phyloP scores from a whole-genome alignment of 495 filamentous ascomycete species.

The Aspergillus biplanus region DNA sequence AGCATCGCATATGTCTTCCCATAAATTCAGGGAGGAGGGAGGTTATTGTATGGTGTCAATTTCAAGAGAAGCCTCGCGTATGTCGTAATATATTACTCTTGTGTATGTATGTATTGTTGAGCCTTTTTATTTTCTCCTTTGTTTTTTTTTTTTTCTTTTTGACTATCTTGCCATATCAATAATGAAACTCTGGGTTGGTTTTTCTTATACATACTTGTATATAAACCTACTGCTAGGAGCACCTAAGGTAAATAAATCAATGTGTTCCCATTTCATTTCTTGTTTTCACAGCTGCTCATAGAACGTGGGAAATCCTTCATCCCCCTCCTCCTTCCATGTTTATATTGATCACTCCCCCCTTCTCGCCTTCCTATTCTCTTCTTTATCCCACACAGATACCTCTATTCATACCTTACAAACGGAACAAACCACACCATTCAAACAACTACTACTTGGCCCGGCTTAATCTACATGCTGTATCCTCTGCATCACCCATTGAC shows the following conservation, averaged over 20 bases:
- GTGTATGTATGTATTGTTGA: slow-evolving; percentile 8
- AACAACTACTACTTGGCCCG: no score
- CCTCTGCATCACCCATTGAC: no score
- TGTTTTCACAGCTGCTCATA: no score
- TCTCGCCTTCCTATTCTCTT: no score
- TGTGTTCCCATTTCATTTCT: no score
- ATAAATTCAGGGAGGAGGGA: background rate
- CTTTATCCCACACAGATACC: no score
- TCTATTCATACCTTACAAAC: background rate
- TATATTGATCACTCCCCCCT: no score
- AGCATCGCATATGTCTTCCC: background rate
- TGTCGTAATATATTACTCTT: background rate
- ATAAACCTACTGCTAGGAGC: background rate
- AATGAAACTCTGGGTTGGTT: slow-evolving; percentile 3
- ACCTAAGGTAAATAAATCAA: no score
- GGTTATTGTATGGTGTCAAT: slow-evolving; percentile 17
- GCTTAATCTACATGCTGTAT: no score
- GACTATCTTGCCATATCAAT: slow-evolving; percentile 5
- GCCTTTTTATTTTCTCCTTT: background rate
- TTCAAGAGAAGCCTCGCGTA: slow-evolving; percentile 1
- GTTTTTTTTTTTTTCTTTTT: background rate
- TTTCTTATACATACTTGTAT: slow-evolving; percentile 2
- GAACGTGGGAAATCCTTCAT: no score
- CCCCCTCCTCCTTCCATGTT: no score
- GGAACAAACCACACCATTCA: background rate